A percentile compares a stretch with the other conserved stretches of the same genome.
Evolutionary conservation across 2,329 filamentous ascomycete species (phyloP).

Genomic region (Trichoderma sp.): DNA sequence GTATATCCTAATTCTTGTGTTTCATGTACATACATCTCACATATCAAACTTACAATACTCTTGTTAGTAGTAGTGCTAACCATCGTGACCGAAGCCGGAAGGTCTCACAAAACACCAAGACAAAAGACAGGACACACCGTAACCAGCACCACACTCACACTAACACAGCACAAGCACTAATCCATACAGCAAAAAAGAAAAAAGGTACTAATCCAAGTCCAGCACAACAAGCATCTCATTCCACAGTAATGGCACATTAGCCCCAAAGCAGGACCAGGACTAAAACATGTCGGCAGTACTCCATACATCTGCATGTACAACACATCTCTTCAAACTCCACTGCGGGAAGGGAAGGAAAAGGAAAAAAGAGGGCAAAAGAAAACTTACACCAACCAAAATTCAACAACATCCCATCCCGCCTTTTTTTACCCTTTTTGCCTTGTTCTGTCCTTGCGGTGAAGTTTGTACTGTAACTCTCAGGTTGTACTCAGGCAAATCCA

Average conservation of each 20-base stretch:
- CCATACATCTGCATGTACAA: conserved; percentile 16
- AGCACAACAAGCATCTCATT: neutral
- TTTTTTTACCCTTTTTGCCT: neutral
- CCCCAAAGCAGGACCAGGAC: neutral
- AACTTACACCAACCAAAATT: neutral
- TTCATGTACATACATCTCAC: neutral
- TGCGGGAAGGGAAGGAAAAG: neutral
- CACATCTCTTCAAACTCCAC: conserved; percentile 15
- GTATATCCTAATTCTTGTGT: neutral
- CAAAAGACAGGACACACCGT: neutral
- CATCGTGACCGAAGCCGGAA: neutral
- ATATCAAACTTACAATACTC: neutral
- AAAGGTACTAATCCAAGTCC: neutral
- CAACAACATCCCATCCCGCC: neutral
- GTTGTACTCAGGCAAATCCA: neutral
- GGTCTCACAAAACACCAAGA: neutral
- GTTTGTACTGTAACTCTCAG: neutral
- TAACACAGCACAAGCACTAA: neutral
- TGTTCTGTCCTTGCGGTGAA: neutral
- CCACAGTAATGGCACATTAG: neutral
- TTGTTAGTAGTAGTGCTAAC: neutral
- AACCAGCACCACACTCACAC: neutral
- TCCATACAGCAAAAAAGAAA: neutral
- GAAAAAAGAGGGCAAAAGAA: neutral
- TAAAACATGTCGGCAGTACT: neutral